These are phyloP conservation scores for Metschnikowia anglica DNA, from an alignment of 805 yeast genomes.

Conservation along the genomic window DNA sequence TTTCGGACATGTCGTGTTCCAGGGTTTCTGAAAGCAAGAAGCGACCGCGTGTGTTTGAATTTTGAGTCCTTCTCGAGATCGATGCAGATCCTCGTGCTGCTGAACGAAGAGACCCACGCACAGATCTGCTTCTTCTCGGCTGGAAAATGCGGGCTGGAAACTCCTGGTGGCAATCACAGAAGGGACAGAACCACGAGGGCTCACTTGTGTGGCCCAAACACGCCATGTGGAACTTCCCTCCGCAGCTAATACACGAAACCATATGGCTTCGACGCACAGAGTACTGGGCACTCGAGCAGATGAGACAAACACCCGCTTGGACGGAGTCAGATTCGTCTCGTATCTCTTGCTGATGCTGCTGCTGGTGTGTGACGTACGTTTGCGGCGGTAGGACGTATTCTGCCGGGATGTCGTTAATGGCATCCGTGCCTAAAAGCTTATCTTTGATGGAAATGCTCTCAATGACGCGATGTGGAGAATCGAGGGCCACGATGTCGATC, in stretches of 20 bases:
- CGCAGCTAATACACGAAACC: conserved; percentile 35
- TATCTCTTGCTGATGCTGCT: conserved; percentile 1
- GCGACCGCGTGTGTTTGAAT: not conserved
- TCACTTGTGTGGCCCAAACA: conserved; percentile 37
- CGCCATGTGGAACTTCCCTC: conserved; percentile 38
- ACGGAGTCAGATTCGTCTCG: conserved; percentile 4
- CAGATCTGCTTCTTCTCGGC: not conserved
- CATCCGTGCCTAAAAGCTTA: conserved; percentile 33
- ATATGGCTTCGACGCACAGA: conserved; percentile 21
- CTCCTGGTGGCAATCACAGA: conserved; percentile 47
- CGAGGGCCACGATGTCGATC: conserved; percentile 31
- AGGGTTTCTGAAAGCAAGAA: conserved; percentile 1
- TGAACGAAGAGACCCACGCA: not conserved
- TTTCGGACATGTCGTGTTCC: not conserved
- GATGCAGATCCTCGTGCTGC: not conserved
- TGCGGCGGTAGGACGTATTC: conserved; percentile 33
- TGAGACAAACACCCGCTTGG: conserved; percentile 29
- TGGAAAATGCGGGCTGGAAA: conserved; percentile 3
- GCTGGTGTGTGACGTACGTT: not conserved
- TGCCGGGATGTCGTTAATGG: conserved; percentile 37
- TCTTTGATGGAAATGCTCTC: conserved; percentile 28
- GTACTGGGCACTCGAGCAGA: conserved; percentile 39
- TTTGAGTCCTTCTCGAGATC: not conserved
- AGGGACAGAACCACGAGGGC: conserved; percentile 49
- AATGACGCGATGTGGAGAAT: conserved; percentile 13